Evolutionary conservation across 306 rosid species (phyloP).

Genomic region (Glycine soja): DNA sequence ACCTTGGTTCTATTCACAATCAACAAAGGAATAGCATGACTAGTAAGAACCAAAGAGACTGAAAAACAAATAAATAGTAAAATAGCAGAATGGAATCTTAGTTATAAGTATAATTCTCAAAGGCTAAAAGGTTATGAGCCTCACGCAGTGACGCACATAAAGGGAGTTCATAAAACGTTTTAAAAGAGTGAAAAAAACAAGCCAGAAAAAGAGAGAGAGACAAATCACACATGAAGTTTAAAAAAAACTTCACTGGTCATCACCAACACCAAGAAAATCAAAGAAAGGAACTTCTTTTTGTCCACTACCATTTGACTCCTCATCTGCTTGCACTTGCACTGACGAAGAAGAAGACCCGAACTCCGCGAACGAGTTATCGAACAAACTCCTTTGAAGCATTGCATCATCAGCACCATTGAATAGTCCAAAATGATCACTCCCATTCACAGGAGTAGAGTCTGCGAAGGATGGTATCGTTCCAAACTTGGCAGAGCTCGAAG

Average conservation of each 20-base stretch:
- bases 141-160: too few species aligned
- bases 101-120: too few species aligned
- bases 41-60: too few species aligned
- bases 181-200: background rate
- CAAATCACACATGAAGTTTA: slow-evolving; percentile 2
- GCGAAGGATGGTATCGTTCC: too few species aligned
- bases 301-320: slow-evolving; percentile 31
- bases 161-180: too few species aligned
- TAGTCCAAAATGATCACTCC: slow-evolving; percentile 14
- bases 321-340: slow-evolving; percentile 24
- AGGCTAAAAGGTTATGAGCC: too few species aligned
- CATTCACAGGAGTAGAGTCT: too few species aligned
- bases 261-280: slow-evolving; percentile 75
- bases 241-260: background rate
- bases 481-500: too few species aligned
- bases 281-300: slow-evolving; percentile 57
- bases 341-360: slow-evolving; percentile 21
- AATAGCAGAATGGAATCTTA: too few species aligned
- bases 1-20: too few species aligned
- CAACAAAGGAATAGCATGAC: too few species aligned
- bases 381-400: background rate
- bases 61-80: too few species aligned
- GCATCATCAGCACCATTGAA: background rate
- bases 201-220: background rate
- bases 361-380: slow-evolving; percentile 12